Base-by-base conservation (phyloP, 139 green algal species). In the Monoraphidium neglectum region DNA sequence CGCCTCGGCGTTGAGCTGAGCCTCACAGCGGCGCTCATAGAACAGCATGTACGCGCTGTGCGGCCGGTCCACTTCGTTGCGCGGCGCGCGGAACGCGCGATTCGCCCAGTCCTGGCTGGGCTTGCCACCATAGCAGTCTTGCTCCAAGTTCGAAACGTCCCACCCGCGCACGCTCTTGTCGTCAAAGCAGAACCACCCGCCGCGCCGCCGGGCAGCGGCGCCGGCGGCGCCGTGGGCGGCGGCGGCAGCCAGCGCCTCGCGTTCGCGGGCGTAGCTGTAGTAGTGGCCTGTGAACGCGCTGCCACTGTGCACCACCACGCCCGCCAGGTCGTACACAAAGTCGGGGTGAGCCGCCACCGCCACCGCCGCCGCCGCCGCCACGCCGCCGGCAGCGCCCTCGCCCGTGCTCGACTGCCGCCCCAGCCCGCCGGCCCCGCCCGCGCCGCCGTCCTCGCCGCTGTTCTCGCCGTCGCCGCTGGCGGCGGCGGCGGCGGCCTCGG, bases 41-140 rank as follows among this genome's bases (percentile, higher is more conserved):
- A 98, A 92, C 4, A 98, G 91, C 88, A 98, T 97, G 89, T 98
- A 98, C 24, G 95, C 95, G 49, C 80, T 92, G 89, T 98, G 92
- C 21, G 92, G 86, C 2, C 93, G 82, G 43, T 98, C 91, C 49
- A 84, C 92, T 51, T 93, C 86, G 77, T 86, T 75, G 57, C 38
- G 56, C 1, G 5, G 18, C 24, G 38, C 57, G 40, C 62, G 53
- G 56, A 40, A 30, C 8, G 70, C 73, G 40, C 65, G 32, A 40
- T 23, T 60, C 26, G 63, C 66, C n/a, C 46, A 30, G 63, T 78
- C 49, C 56, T 77, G 74, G 62, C 57, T 77, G 10, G 33, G 28
- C 26, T 73, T 51, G 28, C 94, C 94, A 16, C 95, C 95, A 77
- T 93, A 98, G 83, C 92, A 97, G 63, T 97, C 90, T 4, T 74